Evolutionary conservation across 139 green algal genomes (phyloP).

Genomic region (Chlorella ohadii): DNA sequence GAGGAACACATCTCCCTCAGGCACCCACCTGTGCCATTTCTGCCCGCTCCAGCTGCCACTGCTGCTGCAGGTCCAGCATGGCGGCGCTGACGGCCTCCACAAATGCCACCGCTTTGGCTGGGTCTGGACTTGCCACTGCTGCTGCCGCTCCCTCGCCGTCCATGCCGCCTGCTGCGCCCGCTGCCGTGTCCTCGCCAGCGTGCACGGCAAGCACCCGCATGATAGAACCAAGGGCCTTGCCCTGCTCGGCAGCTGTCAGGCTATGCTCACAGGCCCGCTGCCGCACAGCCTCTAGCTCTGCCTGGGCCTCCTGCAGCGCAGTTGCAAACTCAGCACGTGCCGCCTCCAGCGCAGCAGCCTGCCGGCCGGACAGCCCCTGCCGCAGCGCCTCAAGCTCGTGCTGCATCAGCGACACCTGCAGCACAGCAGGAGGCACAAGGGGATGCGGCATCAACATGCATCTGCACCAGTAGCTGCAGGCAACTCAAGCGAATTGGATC

Average conservation of each 20-base stretch:
- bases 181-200: background rate
- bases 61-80: conserved; percentile 14
- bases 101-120: conserved; percentile 29
- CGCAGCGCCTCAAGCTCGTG: conserved; percentile 35
- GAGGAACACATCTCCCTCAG: too few relatives aligned
- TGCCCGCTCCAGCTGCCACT: conserved; percentile 10
- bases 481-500: too few relatives aligned
- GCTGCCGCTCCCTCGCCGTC: background rate
- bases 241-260: background rate
- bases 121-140: background rate
- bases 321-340: conserved; percentile 14
- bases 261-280: background rate
- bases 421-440: background rate
- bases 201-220: conserved; percentile 20
- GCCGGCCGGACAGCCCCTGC: conserved; percentile 22
- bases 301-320: background rate
- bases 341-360: conserved; percentile 13
- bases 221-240: background rate
- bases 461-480: too few relatives aligned
- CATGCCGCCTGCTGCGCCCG: background rate
- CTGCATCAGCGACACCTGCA: conserved; percentile 33
- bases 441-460: too few relatives aligned
- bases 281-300: conserved; percentile 7
- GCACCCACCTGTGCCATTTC: conserved; percentile 12
- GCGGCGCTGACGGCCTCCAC: conserved; percentile 29